Evolutionary conservation across 139 green algal species (phyloP).

Genomic region (Volvox reticuliferus): DNA sequence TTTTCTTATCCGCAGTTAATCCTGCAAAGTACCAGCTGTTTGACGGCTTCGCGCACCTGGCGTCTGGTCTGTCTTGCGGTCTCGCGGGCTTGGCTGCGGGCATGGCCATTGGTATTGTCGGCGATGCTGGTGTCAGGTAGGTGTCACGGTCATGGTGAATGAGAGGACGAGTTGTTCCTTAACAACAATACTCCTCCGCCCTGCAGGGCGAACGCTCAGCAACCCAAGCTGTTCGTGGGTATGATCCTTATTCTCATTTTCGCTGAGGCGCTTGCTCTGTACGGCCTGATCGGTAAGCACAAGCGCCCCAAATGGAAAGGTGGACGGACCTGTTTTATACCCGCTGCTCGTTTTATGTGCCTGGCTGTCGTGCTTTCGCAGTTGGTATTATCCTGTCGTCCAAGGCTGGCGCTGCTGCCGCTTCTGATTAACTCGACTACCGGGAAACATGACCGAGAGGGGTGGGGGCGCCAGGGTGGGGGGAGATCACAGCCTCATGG

Average conservation of each 20-base stretch:
- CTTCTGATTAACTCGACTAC: neutral
- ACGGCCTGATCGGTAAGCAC: slow-evolving; percentile 95
- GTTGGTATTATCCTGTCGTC: slow-evolving; percentile 97
- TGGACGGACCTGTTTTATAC: no score
- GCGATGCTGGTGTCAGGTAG: slow-evolving; percentile 96
- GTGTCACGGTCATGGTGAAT: neutral
- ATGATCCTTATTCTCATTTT: slow-evolving; percentile 99
- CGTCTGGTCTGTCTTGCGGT: slow-evolving; percentile 95
- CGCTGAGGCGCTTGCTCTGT: slow-evolving; percentile 98
- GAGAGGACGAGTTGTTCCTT: neutral
- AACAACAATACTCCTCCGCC: neutral
- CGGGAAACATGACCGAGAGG: neutral
- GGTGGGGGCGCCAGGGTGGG: neutral
- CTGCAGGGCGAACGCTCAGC: slow-evolving; percentile 96
- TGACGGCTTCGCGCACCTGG: slow-evolving; percentile 98
- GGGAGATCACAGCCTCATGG: no score
- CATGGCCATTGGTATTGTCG: slow-evolving; percentile 99
- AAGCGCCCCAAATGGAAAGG: neutral
- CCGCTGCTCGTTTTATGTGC: no score
- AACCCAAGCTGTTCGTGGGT: slow-evolving; percentile 99
- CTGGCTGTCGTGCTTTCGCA: slow-evolving; percentile 47
- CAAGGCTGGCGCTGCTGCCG: slow-evolving; percentile 74
- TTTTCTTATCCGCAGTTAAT: slow-evolving; percentile 75
- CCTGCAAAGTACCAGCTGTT: slow-evolving; percentile 95
- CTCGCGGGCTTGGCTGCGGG: slow-evolving; percentile 94